phyloP scores from a whole-genome alignment of 2,329 filamentous ascomycete genomes.

The Colletotrichum sp. region DNA sequence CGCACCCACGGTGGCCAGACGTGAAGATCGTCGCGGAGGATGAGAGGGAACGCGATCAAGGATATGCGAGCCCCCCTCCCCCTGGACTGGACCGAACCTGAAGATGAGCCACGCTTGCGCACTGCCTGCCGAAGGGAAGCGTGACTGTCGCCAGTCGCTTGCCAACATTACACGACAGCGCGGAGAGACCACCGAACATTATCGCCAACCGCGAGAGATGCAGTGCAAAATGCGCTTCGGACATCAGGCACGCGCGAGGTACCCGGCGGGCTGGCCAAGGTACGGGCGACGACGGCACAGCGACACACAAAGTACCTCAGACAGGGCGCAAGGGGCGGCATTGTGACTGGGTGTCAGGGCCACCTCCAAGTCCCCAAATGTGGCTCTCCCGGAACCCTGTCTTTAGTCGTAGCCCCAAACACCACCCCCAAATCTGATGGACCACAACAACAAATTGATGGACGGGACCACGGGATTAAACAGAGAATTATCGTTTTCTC shows the following conservation, averaged over 20 bases:
- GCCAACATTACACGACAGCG: slow-evolving; percentile 3
- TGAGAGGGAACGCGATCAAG: neutral
- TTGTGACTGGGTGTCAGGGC: slow-evolving; percentile 17
- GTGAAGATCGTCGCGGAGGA: neutral
- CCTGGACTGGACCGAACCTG: neutral
- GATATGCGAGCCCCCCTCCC: neutral
- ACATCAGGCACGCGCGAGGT: neutral
- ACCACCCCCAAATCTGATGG: slow-evolving; percentile 12
- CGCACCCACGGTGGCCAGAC: neutral
- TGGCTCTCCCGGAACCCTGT: slow-evolving; percentile 18
- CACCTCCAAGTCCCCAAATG: slow-evolving; percentile 16
- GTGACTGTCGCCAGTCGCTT: neutral
- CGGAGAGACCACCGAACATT: neutral
- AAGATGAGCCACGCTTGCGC: neutral
- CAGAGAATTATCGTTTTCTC: slow-evolving; percentile 20
- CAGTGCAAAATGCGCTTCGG: neutral
- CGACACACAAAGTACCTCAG: neutral
- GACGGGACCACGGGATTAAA: slow-evolving; percentile 11
- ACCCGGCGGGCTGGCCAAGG: neutral
- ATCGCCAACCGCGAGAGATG: neutral
- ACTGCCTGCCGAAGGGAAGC: neutral
- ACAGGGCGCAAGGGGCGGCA: slow-evolving; percentile 18
- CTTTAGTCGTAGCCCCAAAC: slow-evolving; percentile 15
- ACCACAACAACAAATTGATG: slow-evolving; percentile 19
- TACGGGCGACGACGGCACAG: neutral